Conservation (phyloP, 768 basidiomycete genomes). For the Termitomyces sp. region DNA sequence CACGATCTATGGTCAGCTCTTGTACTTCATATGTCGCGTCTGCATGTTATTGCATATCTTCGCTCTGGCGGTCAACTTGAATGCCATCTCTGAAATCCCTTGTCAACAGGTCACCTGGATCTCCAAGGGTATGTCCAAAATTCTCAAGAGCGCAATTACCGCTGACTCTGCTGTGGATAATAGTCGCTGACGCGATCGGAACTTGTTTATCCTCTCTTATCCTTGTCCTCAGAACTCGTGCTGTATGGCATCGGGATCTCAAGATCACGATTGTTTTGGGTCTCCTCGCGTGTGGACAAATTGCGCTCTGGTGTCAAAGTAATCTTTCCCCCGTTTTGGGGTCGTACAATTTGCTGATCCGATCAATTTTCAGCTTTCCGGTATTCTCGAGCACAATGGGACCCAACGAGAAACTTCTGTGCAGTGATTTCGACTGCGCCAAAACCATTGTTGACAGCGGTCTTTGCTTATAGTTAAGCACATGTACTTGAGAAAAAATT, state of each 20-base stretch:
- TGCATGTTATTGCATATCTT: conserved; percentile 28
- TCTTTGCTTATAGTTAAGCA: conserved; percentile 27
- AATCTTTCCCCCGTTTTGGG: not conserved
- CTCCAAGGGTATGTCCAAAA: conserved; percentile 21
- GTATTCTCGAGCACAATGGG: conserved; percentile 24
- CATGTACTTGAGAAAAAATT: not conserved
- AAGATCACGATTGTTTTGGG: conserved; percentile 18
- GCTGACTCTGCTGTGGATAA: not conserved
- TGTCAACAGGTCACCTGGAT: conserved; percentile 27
- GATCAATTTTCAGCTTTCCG: conserved; percentile 21
- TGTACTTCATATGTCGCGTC: conserved; percentile 26
- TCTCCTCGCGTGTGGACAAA: conserved; percentile 22
- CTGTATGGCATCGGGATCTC: conserved; percentile 25
- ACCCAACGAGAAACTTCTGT: conserved; percentile 21
- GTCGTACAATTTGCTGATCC: not conserved
- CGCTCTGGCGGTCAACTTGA: conserved; percentile 25
- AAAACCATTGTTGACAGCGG: conserved; percentile 20
- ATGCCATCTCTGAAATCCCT: conserved; percentile 26
- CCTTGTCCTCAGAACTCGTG: conserved; percentile 26
- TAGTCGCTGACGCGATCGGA: conserved; percentile 27
- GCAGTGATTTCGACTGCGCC: conserved; percentile 27
- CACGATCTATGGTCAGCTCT: conserved; percentile 13
- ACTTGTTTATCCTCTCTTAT: conserved; percentile 26
- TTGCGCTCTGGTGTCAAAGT: conserved; percentile 27
- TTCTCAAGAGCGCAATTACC: not conserved